phyloP scores from a whole-genome alignment of 768 basidiomycete species.

The Hericium erinaceus region DNA sequence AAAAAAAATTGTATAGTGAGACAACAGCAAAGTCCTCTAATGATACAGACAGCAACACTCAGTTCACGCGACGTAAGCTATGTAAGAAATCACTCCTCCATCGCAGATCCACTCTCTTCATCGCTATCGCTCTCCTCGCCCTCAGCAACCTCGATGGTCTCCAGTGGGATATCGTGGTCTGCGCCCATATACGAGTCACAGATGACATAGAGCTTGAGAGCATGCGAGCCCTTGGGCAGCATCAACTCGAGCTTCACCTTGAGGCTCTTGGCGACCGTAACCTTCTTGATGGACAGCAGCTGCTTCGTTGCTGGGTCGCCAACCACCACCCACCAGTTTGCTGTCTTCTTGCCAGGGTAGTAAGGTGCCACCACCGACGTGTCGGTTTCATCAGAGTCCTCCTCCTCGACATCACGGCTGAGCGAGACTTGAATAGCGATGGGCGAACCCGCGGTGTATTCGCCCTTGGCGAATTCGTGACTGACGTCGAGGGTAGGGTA shows the following conservation, averaged over 20 bases:
- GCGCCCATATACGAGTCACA: conserved; percentile 89
- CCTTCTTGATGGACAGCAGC: conserved; percentile 79
- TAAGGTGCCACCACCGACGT: conserved; percentile 88
- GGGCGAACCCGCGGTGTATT: conserved; percentile 78
- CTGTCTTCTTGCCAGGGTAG: conserved; percentile 84
- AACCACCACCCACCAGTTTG: conserved; percentile 96
- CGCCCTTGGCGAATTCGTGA: conserved; percentile 78
- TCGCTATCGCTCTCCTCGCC: conserved; percentile 84
- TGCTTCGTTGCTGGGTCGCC: conserved; percentile 77
- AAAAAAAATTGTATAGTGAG: neutral
- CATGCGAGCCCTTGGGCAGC: conserved; percentile 74
- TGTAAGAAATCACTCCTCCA: conserved; percentile 35
- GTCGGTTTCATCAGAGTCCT: conserved; percentile 48
- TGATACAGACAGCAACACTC: neutral
- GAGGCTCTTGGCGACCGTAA: conserved; percentile 70
- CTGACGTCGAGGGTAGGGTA: conserved; percentile 94
- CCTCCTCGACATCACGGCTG: conserved; percentile 60
- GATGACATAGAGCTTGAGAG: conserved; percentile 82
- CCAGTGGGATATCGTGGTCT: conserved; percentile 84
- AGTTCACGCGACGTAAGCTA: neutral
- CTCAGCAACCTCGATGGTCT: conserved; percentile 79
- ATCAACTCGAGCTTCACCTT: conserved; percentile 84
- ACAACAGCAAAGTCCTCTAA: neutral
- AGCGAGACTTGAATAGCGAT: conserved; percentile 75
- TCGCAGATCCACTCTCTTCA: conserved; percentile 60